These are phyloP conservation scores for Arthromyces matolae DNA, from an alignment of 768 basidiomycete species.

Conservation along the genomic window DNA sequence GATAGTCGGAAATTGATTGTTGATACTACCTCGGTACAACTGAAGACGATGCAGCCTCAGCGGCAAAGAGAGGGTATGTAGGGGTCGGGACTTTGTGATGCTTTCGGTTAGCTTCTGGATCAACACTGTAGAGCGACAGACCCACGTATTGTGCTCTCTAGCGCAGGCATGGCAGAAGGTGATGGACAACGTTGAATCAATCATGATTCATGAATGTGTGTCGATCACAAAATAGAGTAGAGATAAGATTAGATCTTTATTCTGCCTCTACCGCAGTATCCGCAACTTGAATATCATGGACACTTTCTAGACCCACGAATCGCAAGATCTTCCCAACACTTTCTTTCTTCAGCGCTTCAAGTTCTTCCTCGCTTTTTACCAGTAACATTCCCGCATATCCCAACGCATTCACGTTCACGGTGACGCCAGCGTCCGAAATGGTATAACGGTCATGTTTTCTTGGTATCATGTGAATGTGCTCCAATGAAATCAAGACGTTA, in stretches of 20 bases:
- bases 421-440: slow-evolving; percentile 49
- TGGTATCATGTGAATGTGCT: slow-evolving; percentile 86
- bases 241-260: slow-evolving; percentile 12
- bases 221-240: slow-evolving; percentile 8
- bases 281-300: slow-evolving; percentile 62
- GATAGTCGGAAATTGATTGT: too few species aligned
- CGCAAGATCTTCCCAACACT: slow-evolving; percentile 60
- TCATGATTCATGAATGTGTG: neutral
- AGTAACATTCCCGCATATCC: slow-evolving; percentile 90
- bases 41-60: slow-evolving; percentile 5
- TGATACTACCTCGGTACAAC: slow-evolving; percentile 13
- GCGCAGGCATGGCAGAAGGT: slow-evolving; percentile 4
- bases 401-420: slow-evolving; percentile 76
- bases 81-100: slow-evolving; percentile 2
- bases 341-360: slow-evolving; percentile 63
- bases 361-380: slow-evolving; percentile 77
- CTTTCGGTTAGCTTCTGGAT: too few species aligned
- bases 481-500: slow-evolving; percentile 76
- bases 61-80: slow-evolving; percentile 7
- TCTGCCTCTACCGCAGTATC: slow-evolving; percentile 31
- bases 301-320: slow-evolving; percentile 61
- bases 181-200: neutral
- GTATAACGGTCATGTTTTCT: slow-evolving; percentile 60
- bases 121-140: neutral
- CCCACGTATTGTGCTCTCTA: slow-evolving; percentile 6